These are phyloP conservation scores for Globisporangium spinosum DNA, from an alignment of 352 stramenopile species.

Conservation along the genomic window DNA sequence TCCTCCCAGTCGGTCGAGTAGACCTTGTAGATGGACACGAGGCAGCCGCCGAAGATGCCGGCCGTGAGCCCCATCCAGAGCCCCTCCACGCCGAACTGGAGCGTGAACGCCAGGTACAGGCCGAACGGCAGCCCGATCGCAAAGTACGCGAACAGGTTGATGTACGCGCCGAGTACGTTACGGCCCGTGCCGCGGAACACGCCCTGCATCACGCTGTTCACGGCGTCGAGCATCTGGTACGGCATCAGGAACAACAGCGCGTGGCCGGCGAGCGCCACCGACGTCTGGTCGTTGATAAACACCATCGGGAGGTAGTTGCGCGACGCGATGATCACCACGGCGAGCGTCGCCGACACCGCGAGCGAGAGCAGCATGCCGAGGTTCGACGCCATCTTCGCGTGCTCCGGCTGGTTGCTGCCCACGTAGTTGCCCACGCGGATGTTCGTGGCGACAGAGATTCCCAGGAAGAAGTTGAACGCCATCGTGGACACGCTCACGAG, in stretches of 20 bases:
- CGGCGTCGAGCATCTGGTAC: conserved; percentile 61
- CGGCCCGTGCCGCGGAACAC: conserved; percentile 64
- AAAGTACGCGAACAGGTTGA: conserved; percentile 73
- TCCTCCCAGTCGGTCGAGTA: conserved; percentile 50
- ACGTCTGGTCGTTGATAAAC: conserved; percentile 73
- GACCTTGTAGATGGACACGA: conserved; percentile 62
- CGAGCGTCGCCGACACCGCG: conserved; percentile 36
- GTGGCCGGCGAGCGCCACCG: conserved; percentile 35
- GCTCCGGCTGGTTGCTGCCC: conserved; percentile 71
- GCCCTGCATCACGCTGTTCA: conserved; percentile 77
- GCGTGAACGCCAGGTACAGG: conserved; percentile 54
- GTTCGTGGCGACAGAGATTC: conserved; percentile 73
- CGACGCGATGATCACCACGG: conserved; percentile 38
- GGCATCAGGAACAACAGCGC: conserved; percentile 63
- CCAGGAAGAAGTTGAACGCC: conserved; percentile 78
- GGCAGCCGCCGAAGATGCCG: conserved; percentile 51
- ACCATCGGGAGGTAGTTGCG: conserved; percentile 47
- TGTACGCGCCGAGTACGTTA: conserved; percentile 46
- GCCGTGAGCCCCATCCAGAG: conserved; percentile 66
- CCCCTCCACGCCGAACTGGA: conserved; percentile 59
- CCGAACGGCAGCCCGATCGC: conserved; percentile 63
- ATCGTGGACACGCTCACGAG: conserved; percentile 59
- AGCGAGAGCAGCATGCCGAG: conserved; percentile 64
- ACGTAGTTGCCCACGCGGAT: conserved; percentile 82
- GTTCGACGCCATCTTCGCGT: conserved; percentile 76